phyloP scores from a whole-genome alignment of 2,329 filamentous ascomycete species.

The Cyphellophora europaea region DNA sequence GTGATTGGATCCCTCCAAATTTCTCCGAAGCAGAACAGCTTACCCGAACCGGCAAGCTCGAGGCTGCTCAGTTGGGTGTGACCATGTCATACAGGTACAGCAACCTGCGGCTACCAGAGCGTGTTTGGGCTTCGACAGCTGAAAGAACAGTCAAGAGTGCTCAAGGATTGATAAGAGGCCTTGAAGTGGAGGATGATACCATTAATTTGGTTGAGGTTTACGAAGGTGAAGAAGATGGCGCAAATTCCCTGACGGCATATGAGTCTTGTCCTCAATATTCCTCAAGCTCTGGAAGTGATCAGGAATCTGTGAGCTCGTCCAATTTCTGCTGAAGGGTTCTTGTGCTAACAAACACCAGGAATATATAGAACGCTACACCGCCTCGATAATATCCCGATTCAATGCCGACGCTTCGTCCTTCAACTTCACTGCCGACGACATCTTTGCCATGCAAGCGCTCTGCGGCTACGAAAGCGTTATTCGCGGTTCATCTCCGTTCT shows the following conservation, averaged over 20 bases:
- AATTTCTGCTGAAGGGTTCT: too few relatives aligned
- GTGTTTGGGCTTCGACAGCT: conserved; percentile 54
- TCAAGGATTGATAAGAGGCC: conserved; percentile 47
- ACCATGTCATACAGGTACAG: conserved; percentile 52
- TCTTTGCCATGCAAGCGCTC: conserved; percentile 57
- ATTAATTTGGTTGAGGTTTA: conserved; percentile 48
- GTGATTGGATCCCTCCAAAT: conserved; percentile 48
- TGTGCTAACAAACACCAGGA: too few relatives aligned
- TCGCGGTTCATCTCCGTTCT: conserved; percentile 52
- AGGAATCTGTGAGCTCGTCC: too few relatives aligned
- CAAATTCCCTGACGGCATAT: conserved; percentile 55
- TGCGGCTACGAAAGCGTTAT: conserved; percentile 60
- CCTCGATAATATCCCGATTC: conserved; percentile 50
- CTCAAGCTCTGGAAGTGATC: conserved; percentile 45
- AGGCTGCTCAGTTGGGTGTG: conserved; percentile 51
- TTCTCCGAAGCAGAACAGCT: conserved; percentile 50
- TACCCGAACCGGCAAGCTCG: conserved; percentile 51
- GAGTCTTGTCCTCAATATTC: conserved; percentile 56
- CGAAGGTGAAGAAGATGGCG: conserved; percentile 49
- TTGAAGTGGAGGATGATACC: conserved; percentile 43
- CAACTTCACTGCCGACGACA: conserved; percentile 54
- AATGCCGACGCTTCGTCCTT: conserved; percentile 45
- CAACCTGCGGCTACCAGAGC: conserved; percentile 41
- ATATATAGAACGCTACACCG: conserved; percentile 48
- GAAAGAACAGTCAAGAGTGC: conserved; percentile 53